phyloP scores from a whole-genome alignment of 2,329 filamentous ascomycete genomes.

The Biscogniauxia marginata region DNA sequence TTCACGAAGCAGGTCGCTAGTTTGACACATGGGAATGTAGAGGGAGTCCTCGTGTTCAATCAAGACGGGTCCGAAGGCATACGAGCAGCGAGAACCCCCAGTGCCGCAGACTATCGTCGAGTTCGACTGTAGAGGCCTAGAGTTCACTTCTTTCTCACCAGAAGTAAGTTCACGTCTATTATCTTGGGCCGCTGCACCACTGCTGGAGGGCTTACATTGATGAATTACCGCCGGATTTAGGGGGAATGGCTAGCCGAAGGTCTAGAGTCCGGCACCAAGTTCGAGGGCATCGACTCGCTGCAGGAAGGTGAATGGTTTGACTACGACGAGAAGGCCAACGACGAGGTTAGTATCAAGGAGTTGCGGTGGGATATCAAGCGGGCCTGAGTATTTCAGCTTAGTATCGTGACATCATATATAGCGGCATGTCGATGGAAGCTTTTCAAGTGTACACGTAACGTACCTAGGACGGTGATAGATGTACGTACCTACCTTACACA shows the following conservation, averaged over 20 bases:
- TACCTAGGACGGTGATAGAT: too few relatives aligned
- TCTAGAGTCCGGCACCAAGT: slow-evolving; percentile 75
- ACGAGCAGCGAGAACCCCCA: slow-evolving; percentile 68
- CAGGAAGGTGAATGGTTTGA: slow-evolving; percentile 95
- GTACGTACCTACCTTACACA: too few relatives aligned
- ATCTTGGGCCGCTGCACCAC: neutral
- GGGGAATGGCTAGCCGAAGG: slow-evolving; percentile 90
- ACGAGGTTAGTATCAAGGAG: slow-evolving; percentile 91
- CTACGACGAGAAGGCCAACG: slow-evolving; percentile 89
- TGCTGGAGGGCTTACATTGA: too few relatives aligned
- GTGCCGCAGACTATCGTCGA: slow-evolving; percentile 79
- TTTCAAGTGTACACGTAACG: too few relatives aligned
- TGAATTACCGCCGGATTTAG: slow-evolving; percentile 42
- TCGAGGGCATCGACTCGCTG: slow-evolving; percentile 72
- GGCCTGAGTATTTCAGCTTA: slow-evolving; percentile 45
- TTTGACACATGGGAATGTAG: slow-evolving; percentile 39
- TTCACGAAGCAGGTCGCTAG: neutral
- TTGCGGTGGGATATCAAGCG: slow-evolving; percentile 82
- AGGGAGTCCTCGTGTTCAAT: slow-evolving; percentile 85
- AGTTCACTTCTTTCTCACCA: slow-evolving; percentile 86
- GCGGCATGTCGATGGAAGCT: too few relatives aligned
- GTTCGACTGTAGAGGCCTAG: slow-evolving; percentile 90
- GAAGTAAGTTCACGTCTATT: slow-evolving; percentile 57
- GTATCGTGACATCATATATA: too few relatives aligned
- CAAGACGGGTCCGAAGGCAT: slow-evolving; percentile 68